Percentiles rank a stretch among this genome's conserved stretches.
Evolutionary conservation across 2,329 filamentous ascomycete species (phyloP).

Genomic region (Cladophialophora exuberans): DNA sequence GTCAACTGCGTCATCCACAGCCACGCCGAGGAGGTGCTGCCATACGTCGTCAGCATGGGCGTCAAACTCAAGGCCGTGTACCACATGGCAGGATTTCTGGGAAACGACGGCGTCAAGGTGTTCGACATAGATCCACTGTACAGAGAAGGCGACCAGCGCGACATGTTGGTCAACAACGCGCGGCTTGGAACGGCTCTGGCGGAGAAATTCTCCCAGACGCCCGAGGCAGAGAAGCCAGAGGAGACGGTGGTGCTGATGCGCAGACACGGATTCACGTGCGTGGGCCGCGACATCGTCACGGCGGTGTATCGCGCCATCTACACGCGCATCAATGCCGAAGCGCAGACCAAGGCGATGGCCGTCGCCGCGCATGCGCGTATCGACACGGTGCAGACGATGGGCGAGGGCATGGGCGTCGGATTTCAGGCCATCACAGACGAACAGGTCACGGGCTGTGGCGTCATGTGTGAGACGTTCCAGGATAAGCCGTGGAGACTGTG

Average conservation of each 20-base stretch:
- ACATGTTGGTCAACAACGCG: conserved; percentile 44
- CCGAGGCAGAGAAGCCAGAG: conserved; percentile 20
- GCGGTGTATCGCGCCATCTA: conserved; percentile 51
- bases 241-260: conserved; percentile 50
- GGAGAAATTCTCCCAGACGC: conserved; percentile 34
- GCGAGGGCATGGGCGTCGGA: conserved; percentile 1
- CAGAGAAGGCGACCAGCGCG: conserved; percentile 36
- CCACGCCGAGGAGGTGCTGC: conserved; percentile 50
- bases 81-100: conserved; percentile 52
- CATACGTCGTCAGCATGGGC: conserved; percentile 43
- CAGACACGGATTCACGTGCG: conserved; percentile 50
- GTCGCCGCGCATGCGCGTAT: conserved; percentile 2
- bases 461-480: conserved; percentile 25
- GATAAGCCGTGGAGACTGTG: conserved; percentile 32
- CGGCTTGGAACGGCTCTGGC: conserved; percentile 43
- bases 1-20: conserved; percentile 51
- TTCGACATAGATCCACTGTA: conserved; percentile 41
- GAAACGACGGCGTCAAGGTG: conserved; percentile 36
- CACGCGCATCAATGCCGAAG: conserved; percentile 48
- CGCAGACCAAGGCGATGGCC: conserved; percentile 45
- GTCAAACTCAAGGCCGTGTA: conserved; percentile 46
- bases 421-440: conserved; percentile 26
- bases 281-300: conserved; percentile 44
- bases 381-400: background rate
- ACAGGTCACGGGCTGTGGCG: conserved; percentile 20